phyloP scores from a whole-genome alignment of 768 basidiomycete species.

The Tubosaeta sp. region DNA sequence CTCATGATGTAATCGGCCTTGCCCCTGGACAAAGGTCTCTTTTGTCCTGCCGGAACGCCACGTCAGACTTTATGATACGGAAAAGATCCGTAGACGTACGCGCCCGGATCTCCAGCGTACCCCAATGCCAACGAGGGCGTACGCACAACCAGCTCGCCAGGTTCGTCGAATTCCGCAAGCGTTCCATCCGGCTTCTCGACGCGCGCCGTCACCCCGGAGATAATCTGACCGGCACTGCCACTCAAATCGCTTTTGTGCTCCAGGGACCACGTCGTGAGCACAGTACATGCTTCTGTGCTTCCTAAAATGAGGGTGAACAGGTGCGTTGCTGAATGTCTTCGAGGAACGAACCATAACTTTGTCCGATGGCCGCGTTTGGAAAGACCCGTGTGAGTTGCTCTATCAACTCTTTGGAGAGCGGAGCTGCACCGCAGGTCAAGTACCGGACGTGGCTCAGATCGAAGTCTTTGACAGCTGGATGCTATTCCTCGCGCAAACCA shows the following conservation, averaged over 20 bases:
- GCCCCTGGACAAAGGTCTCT: conserved; percentile 57
- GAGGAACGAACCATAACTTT: conserved; percentile 47
- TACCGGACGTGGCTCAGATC: conserved; percentile 38
- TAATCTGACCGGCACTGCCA: conserved; percentile 54
- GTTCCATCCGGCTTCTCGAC: conserved; percentile 57
- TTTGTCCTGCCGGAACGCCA: conserved; percentile 41
- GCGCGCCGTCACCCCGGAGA: conserved; percentile 54
- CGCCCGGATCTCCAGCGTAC: conserved; percentile 54
- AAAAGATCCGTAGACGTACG: conserved; percentile 39
- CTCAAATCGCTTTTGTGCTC: conserved; percentile 42
- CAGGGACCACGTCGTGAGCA: conserved; percentile 44
- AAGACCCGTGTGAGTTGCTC: conserved; percentile 41
- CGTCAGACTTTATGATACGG: conserved; percentile 5
- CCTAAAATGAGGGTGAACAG: conserved; percentile 32
- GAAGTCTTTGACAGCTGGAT: conserved; percentile 38
- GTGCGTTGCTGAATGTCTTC: not conserved
- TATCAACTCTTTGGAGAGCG: conserved; percentile 50
- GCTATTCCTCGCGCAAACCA: conserved; percentile 18
- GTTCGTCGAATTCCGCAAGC: conserved; percentile 52
- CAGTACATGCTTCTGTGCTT: conserved; percentile 60
- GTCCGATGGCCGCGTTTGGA: conserved; percentile 52
- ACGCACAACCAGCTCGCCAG: conserved; percentile 57
- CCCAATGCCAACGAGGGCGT: conserved; percentile 58
- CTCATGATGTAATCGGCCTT: not conserved
- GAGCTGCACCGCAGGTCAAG: conserved; percentile 51